Evolutionary conservation across 768 basidiomycete species (phyloP).

Genomic region (Leccinum arenicola): DNA sequence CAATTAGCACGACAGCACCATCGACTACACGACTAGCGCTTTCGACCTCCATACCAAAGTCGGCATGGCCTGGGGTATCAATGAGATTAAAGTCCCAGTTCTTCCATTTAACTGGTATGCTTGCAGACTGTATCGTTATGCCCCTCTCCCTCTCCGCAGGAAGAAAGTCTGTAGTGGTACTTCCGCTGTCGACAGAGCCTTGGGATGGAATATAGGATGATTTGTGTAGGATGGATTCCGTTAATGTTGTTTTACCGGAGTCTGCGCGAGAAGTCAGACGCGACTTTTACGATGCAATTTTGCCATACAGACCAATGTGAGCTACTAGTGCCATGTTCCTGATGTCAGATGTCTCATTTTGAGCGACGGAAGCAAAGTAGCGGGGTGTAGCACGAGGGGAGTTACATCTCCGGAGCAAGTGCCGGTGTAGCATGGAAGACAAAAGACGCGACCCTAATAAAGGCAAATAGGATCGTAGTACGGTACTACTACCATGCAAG

Average conservation of each 20-base stretch:
- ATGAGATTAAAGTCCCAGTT: conserved; percentile 84
- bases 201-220: conserved; percentile 70
- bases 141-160: conserved; percentile 88
- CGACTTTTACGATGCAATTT: not conserved
- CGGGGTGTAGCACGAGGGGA: conserved; percentile 11
- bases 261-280: conserved; percentile 42
- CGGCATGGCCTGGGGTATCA: conserved; percentile 90
- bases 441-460: conserved; percentile 12
- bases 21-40: conserved; percentile 89
- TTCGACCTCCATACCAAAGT: conserved; percentile 97
- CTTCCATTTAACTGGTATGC: conserved; percentile 86
- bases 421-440: conserved; percentile 20
- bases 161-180: conserved; percentile 87
- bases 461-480: conserved; percentile 6
- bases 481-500: conserved; percentile 26
- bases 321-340: conserved; percentile 88
- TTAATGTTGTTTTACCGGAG: conserved; percentile 87
- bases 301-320: conserved; percentile 63
- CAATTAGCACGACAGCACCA: conserved; percentile 83
- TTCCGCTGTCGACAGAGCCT: conserved; percentile 86
- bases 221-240: conserved; percentile 79
- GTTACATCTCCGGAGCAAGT: conserved; percentile 12
- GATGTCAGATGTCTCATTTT: conserved; percentile 38
- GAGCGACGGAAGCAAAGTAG: conserved; percentile 21
- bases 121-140: conserved; percentile 90